phyloP scores from a whole-genome alignment of 805 yeast species.

The Candida chilensis region DNA sequence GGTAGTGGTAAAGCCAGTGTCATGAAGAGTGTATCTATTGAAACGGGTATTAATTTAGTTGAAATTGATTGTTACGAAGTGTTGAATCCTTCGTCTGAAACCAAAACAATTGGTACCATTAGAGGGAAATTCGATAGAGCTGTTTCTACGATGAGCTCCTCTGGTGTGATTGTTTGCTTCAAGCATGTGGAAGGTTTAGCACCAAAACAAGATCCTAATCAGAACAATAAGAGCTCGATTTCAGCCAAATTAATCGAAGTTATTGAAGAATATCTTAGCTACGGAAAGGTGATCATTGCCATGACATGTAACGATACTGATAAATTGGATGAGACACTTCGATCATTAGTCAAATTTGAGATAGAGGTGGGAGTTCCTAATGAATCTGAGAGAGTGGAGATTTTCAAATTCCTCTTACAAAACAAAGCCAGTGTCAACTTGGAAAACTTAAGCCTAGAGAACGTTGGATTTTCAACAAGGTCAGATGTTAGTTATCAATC shows the following conservation, averaged over 20 bases:
- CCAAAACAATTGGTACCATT: constrained; percentile 71
- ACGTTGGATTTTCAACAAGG: no score
- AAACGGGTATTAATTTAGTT: constrained; percentile 56
- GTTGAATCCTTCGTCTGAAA: constrained; percentile 60
- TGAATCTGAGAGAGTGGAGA: constrained; percentile 61
- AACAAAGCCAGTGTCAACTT: constrained; percentile 10
- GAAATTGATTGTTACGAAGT: constrained; percentile 65
- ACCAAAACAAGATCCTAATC: constrained; percentile 53
- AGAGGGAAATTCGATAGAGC: constrained; percentile 69
- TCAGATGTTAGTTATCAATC: constrained; percentile 44
- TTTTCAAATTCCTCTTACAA: constrained; percentile 45
- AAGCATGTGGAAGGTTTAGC: constrained; percentile 75
- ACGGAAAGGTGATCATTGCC: constrained; percentile 37
- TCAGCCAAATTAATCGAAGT: constrained; percentile 47
- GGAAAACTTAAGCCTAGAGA: constrained; percentile 17
- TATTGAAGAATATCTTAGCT: constrained; percentile 42
- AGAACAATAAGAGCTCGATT: constrained; percentile 32
- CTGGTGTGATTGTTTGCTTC: constrained; percentile 44
- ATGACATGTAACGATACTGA: constrained; percentile 70
- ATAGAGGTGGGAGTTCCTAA: constrained; percentile 68
- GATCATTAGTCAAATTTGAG: constrained; percentile 71
- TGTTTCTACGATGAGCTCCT: constrained; percentile 12
- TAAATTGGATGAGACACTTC: constrained; percentile 51
- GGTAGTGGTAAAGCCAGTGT: constrained; percentile 75
- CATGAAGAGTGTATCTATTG: constrained; percentile 42